phyloP scores from a whole-genome alignment of 2,329 filamentous ascomycete genomes.

The Fusarium irregulare region DNA sequence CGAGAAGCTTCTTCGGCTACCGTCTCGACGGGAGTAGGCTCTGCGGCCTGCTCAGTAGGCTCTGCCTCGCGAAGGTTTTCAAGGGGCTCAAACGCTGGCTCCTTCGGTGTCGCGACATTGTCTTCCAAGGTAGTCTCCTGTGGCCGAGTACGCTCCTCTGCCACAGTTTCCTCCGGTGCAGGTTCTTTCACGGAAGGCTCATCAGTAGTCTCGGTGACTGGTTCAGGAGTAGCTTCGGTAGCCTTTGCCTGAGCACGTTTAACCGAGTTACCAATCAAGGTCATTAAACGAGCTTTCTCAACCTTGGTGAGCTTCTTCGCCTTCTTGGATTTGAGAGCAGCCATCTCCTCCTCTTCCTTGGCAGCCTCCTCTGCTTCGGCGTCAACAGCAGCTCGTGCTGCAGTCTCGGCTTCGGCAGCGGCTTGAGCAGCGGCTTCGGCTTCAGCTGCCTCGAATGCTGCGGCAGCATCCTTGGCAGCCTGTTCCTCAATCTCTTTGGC shows the following conservation, averaged over 20 bases:
- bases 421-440: background rate
- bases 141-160: background rate
- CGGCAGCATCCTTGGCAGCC: background rate
- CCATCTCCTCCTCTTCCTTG: slow-evolving; percentile 3
- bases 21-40: background rate
- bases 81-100: background rate
- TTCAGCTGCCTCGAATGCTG: background rate
- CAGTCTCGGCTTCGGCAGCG: background rate
- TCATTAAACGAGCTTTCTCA: background rate
- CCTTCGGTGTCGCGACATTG: background rate
- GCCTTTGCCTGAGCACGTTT: slow-evolving; percentile 1
- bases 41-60: background rate
- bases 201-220: background rate
- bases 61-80: background rate
- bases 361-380: background rate
- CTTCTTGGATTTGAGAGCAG: slow-evolving; percentile 1
- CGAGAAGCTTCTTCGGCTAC: background rate
- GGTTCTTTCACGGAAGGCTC: slow-evolving; percentile 3
- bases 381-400: background rate
- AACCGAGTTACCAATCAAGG: background rate
- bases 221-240: background rate
- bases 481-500: background rate
- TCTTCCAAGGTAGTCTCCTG: background rate
- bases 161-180: background rate
- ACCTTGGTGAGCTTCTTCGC: slow-evolving; percentile 3